Conservation (phyloP, 1,284 basidiomycete species). For the Microbotryum intermedium region DNA sequence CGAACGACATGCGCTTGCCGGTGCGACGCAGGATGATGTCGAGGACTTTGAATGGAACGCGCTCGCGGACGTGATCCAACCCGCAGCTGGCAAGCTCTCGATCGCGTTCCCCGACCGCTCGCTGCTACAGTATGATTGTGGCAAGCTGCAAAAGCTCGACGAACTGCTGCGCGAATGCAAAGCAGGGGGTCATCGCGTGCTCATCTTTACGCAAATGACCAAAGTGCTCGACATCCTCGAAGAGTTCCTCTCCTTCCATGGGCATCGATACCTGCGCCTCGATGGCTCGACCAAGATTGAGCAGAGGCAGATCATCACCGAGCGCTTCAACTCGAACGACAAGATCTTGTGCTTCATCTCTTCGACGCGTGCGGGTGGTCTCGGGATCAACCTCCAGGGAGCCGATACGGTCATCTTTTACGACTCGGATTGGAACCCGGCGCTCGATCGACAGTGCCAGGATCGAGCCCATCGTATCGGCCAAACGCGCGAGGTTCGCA, state of each 20-base stretch:
- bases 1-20: conserved; percentile 52
- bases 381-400: conserved; percentile 85
- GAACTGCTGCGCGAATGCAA: conserved; percentile 73
- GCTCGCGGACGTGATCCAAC: conserved; percentile 52
- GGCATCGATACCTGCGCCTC: conserved; percentile 82
- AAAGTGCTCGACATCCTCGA: conserved; percentile 88
- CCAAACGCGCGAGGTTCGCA: conserved; percentile 92
- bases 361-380: conserved; percentile 83
- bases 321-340: conserved; percentile 90
- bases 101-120: conserved; percentile 90
- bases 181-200: conserved; percentile 73
- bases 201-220: conserved; percentile 99
- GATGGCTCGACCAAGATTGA: conserved; percentile 95
- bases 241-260: conserved; percentile 84
- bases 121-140: conserved; percentile 90
- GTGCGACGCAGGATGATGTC: conserved; percentile 38
- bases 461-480: conserved; percentile 92
- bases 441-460: conserved; percentile 95
- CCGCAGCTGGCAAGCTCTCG: conserved; percentile 69
- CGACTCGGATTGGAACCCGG: conserved; percentile 95
- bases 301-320: conserved; percentile 88
- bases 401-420: conserved; percentile 95
- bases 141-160: conserved; percentile 81
- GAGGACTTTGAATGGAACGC: conserved; percentile 37
- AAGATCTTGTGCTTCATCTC: conserved; percentile 89